A percentile compares a stretch with the other conserved stretches of the same genome.
phyloP scores from a whole-genome alignment of 108 stramenopile species.

The Aurantiochytrium sp. region DNA sequence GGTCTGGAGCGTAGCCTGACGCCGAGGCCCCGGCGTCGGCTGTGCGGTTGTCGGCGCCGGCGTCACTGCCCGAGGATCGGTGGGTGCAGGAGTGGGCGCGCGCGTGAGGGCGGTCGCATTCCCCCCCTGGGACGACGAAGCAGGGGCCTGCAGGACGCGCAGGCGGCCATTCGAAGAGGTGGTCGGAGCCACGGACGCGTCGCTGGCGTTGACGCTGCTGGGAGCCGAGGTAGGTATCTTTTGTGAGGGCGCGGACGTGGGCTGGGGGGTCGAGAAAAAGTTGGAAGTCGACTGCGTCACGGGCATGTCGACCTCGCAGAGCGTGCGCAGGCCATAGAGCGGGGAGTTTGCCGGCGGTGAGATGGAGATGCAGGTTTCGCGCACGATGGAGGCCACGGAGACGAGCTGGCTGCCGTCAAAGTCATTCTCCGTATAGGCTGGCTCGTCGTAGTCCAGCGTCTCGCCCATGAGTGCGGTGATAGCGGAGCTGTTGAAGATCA shows the following conservation, averaged over 20 bases:
- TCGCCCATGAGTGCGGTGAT: background rate
- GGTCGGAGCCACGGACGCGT: no score
- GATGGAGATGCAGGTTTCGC: background rate
- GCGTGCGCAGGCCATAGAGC: background rate
- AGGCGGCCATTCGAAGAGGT: no score
- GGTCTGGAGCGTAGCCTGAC: background rate
- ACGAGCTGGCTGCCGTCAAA: conserved; percentile 26
- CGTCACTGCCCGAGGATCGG: background rate
- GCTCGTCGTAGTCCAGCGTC: background rate
- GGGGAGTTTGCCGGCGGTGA: background rate
- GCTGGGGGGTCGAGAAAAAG: background rate
- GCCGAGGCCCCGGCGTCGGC: background rate
- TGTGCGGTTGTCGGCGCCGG: background rate
- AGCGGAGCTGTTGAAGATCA: background rate
- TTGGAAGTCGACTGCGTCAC: background rate
- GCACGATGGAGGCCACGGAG: background rate
- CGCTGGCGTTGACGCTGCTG: background rate
- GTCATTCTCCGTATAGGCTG: background rate
- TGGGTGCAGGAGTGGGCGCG: background rate
- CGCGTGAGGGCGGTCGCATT: no score
- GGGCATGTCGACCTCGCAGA: background rate
- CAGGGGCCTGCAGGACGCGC: background rate
- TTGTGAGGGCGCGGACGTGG: background rate
- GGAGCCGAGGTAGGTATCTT: background rate
- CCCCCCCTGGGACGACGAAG: no score